Evolutionary conservation across 768 basidiomycete genomes (phyloP).

Genomic region (Kockovaella imperatae): DNA sequence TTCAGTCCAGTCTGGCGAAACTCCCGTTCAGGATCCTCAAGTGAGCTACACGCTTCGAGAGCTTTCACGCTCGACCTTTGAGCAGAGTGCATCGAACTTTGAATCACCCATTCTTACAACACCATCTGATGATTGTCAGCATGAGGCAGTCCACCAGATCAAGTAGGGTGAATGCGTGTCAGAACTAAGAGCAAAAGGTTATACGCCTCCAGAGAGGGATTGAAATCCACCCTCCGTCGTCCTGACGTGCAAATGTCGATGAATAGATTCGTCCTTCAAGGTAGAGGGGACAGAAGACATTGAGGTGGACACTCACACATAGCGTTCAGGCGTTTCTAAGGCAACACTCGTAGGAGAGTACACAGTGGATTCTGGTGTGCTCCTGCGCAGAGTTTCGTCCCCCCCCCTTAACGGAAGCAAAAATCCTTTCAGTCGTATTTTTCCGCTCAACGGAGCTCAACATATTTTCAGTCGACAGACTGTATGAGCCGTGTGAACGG

Average conservation of each 20-base stretch:
- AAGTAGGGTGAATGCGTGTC: background rate
- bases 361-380: too few relatives aligned
- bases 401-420: too few relatives aligned
- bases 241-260: slow-evolving; percentile 28
- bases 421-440: too few relatives aligned
- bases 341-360: too few relatives aligned
- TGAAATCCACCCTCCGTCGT: slow-evolving; percentile 11
- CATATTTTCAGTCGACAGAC: too few relatives aligned
- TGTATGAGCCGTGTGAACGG: too few relatives aligned
- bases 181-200: slow-evolving; percentile 16
- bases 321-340: too few relatives aligned
- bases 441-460: too few relatives aligned
- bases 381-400: too few relatives aligned
- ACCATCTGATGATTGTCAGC: background rate
- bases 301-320: too few relatives aligned
- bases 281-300: too few relatives aligned
- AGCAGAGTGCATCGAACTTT: too few relatives aligned
- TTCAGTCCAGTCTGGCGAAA: background rate
- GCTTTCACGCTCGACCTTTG: background rate
- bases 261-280: slow-evolving; percentile 16
- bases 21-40: background rate
- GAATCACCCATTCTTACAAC: background rate
- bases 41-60: background rate
- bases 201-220: slow-evolving; percentile 12
- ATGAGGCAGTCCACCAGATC: background rate